Evolutionary conservation across 2,329 filamentous ascomycete species (phyloP).

Genomic region (Aspergillus clavatus): DNA sequence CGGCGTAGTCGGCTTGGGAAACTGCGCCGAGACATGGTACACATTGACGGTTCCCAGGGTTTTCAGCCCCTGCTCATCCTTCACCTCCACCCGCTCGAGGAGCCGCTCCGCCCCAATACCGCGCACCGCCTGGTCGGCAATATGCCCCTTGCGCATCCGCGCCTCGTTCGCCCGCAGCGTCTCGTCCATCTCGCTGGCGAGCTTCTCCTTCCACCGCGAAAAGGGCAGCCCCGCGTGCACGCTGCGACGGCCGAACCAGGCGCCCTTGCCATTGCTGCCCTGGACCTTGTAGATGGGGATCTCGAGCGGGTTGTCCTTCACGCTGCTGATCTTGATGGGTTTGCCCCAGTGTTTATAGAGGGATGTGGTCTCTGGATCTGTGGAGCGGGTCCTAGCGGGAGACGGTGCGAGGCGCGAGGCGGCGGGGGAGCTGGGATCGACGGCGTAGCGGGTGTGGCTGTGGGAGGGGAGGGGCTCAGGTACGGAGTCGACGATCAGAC

Average conservation of each 20-base stretch:
- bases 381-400: conserved; percentile 45
- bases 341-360: conserved; percentile 83
- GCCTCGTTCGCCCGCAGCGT: conserved; percentile 66
- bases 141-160: conserved; percentile 60
- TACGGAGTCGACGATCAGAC: conserved; percentile 71
- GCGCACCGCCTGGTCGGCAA: conserved; percentile 70
- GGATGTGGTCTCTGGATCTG: conserved; percentile 50
- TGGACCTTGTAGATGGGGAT: conserved; percentile 76
- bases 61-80: conserved; percentile 36
- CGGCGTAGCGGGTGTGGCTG: not conserved
- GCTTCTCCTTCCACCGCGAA: conserved; percentile 68
- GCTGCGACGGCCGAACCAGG: conserved; percentile 85
- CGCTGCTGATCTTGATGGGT: conserved; percentile 57
- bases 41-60: conserved; percentile 48
- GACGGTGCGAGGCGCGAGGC: conserved; percentile 52
- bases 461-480: conserved; percentile 46
- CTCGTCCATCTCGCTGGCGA: conserved; percentile 75
- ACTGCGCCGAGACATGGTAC: conserved; percentile 81
- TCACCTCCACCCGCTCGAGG: conserved; percentile 59
- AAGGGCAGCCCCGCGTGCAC: conserved; percentile 76
- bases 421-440: conserved; percentile 38
- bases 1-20: conserved; percentile 81
- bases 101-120: conserved; percentile 78
- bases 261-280: conserved; percentile 73
- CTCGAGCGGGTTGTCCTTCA: conserved; percentile 68